Conservation (phyloP, 169 alveolate genomes). For the Babesia bigemina region DNA sequence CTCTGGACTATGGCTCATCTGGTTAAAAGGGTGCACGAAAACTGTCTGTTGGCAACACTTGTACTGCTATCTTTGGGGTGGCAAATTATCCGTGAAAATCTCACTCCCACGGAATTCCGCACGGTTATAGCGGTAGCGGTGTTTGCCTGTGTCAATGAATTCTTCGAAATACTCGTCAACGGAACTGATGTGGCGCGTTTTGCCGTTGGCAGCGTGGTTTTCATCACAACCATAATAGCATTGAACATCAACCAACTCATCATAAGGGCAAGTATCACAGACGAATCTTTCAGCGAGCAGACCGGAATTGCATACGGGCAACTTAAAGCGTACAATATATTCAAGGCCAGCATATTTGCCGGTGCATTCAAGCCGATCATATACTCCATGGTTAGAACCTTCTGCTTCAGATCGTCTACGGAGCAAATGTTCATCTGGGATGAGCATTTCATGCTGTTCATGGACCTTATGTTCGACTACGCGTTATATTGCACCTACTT, state of each 20-base stretch:
- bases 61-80: constrained; percentile 67
- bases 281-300: constrained; percentile 44
- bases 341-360: constrained; percentile 42
- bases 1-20: constrained; percentile 56
- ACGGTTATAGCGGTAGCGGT: constrained; percentile 28
- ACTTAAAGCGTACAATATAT: constrained; percentile 42
- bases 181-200: constrained; percentile 59
- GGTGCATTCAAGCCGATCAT: constrained; percentile 54
- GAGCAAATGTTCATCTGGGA: constrained; percentile 67
- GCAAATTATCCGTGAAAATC: constrained; percentile 46
- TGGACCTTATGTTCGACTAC: constrained; percentile 52
- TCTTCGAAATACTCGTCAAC: constrained; percentile 56
- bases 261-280: constrained; percentile 44
- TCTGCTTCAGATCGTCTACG: constrained; percentile 48
- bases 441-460: constrained; percentile 62
- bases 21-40: constrained; percentile 58
- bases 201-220: constrained; percentile 46
- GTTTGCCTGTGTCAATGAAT: constrained; percentile 32
- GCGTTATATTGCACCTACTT: constrained; percentile 22
- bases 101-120: constrained; percentile 39
- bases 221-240: constrained; percentile 49
- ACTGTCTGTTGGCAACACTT: constrained; percentile 21
- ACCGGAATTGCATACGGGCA: constrained; percentile 55
- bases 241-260: constrained; percentile 57
- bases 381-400: constrained; percentile 34